Percentiles rank a stretch among this genome's conserved stretches.
Evolutionary conservation across 2,329 filamentous ascomycete species (phyloP).

Genomic region (Penicillium sp.): DNA sequence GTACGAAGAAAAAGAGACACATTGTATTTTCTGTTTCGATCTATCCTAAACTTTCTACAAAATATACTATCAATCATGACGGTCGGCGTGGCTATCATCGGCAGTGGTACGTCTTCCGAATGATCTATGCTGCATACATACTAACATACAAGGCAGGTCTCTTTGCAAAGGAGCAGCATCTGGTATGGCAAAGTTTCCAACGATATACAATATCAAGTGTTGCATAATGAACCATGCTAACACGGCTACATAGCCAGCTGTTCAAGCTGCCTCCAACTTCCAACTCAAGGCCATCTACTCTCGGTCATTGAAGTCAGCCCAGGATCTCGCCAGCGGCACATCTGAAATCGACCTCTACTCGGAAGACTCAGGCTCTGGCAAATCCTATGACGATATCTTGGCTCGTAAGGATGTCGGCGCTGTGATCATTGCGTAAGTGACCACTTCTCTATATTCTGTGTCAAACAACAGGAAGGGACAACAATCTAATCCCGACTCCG

Average conservation of each 20-base stretch:
- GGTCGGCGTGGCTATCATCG: conserved; percentile 54
- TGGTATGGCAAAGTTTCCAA: conserved; percentile 34
- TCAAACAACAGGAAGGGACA: not conserved
- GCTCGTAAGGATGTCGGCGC: conserved; percentile 50
- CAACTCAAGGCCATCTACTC: conserved; percentile 59
- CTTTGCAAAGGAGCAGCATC: conserved; percentile 58
- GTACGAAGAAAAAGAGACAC: not conserved
- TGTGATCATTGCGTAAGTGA: conserved; percentile 51
- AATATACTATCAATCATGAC: conserved; percentile 30
- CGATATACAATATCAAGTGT: not conserved
- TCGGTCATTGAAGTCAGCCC: conserved; percentile 56
- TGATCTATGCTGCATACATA: not conserved
- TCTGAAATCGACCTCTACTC: conserved; percentile 54
- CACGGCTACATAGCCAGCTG: conserved; percentile 46
- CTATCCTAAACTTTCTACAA: not conserved
- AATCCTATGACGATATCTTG: conserved; percentile 49
- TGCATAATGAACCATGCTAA: not conserved
- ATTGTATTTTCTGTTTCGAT: not conserved
- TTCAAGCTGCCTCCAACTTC: conserved; percentile 47
- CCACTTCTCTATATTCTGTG: not conserved
- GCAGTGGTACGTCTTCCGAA: conserved; percentile 44
- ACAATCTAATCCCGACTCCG: not conserved
- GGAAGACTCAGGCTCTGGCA: conserved; percentile 51
- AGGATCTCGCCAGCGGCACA: conserved; percentile 37
- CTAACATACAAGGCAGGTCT: conserved; percentile 42